Percentiles rank a stretch among this genome's conserved stretches.
Conservation (phyloP, 2,329 filamentous ascomycete genomes). For the Aspergillus sp. region DNA sequence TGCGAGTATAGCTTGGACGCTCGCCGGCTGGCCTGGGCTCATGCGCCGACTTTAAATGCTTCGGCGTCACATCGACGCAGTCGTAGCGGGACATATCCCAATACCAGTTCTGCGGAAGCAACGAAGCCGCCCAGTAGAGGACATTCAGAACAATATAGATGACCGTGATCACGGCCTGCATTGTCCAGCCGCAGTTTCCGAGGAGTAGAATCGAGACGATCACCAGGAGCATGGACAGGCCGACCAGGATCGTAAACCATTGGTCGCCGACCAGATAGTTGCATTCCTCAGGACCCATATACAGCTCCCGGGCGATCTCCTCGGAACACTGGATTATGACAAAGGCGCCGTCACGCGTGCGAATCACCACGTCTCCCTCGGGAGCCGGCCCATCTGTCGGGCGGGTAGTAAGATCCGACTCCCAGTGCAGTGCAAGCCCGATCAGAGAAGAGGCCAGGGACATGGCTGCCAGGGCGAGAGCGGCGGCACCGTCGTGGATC, state of each 20-base stretch:
- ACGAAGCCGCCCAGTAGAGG: slow-evolving; percentile 48
- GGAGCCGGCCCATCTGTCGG: slow-evolving; percentile 42
- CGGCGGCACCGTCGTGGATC: slow-evolving; percentile 41
- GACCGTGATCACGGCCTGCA: slow-evolving; percentile 48
- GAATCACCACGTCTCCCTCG: slow-evolving; percentile 50
- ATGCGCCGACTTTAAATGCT: slow-evolving; percentile 18
- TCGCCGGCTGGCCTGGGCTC: not conserved
- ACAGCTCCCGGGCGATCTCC: slow-evolving; percentile 53
- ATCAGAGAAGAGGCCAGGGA: slow-evolving; percentile 44
- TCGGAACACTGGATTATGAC: slow-evolving; percentile 49
- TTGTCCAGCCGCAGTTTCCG: slow-evolving; percentile 52
- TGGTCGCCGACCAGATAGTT: slow-evolving; percentile 41
- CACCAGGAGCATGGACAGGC: slow-evolving; percentile 47
- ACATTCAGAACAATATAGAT: slow-evolving; percentile 52
- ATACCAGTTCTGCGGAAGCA: slow-evolving; percentile 41
- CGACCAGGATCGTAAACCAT: slow-evolving; percentile 46
- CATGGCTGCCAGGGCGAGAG: slow-evolving; percentile 42
- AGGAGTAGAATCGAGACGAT: slow-evolving; percentile 55
- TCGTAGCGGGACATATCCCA: slow-evolving; percentile 49
- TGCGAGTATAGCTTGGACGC: slow-evolving; percentile 42
- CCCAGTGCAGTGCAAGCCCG: slow-evolving; percentile 50
- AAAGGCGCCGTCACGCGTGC: slow-evolving; percentile 52
- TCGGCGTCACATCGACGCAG: slow-evolving; percentile 37
- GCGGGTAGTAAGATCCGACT: slow-evolving; percentile 46
- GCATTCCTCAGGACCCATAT: slow-evolving; percentile 52